Percentiles rank a stretch among this genome's conserved stretches.
phyloP scores from a whole-genome alignment of 768 basidiomycete species.

The Auricularia sp. region DNA sequence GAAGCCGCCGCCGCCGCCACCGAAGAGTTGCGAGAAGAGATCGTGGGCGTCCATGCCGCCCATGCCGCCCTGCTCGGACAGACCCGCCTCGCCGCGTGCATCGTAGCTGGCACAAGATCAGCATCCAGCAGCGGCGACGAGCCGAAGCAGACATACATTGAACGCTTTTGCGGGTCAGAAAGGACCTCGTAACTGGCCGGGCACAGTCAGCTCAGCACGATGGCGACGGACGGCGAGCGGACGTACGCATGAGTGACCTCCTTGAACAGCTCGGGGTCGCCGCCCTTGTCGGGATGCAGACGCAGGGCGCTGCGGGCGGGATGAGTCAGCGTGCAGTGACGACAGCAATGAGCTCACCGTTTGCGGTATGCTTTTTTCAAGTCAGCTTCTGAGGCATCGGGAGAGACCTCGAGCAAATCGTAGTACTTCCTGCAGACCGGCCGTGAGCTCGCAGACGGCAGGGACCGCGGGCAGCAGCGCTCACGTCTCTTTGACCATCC shows the following conservation, averaged over 20 bases:
- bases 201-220: slow-evolving; percentile 9
- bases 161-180: slow-evolving; percentile 76
- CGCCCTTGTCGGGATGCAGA: slow-evolving; percentile 88
- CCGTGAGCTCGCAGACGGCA: neutral
- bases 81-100: slow-evolving; percentile 83
- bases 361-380: slow-evolving; percentile 95
- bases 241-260: slow-evolving; percentile 92
- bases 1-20: slow-evolving; percentile 37
- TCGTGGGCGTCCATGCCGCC: slow-evolving; percentile 98
- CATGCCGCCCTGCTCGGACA: slow-evolving; percentile 79
- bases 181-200: slow-evolving; percentile 75
- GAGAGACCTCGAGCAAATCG: slow-evolving; percentile 80
- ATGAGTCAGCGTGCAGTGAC: slow-evolving; percentile 4
- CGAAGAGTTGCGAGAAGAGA: slow-evolving; percentile 94
- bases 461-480: neutral
- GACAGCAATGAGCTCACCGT: slow-evolving; percentile 42
- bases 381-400: slow-evolving; percentile 70
- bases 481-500: slow-evolving; percentile 15
- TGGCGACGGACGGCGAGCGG: slow-evolving; percentile 7
- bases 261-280: slow-evolving; percentile 95
- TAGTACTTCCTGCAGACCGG: slow-evolving; percentile 62
- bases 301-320: slow-evolving; percentile 53
- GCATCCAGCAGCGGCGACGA: neutral
- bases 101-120: slow-evolving; percentile 47
- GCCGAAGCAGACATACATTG: slow-evolving; percentile 25